Percentiles rank a stretch among this genome's conserved stretches.
phyloP scores from a whole-genome alignment of 305 asterid species.

The Solanum hybrid region DNA sequence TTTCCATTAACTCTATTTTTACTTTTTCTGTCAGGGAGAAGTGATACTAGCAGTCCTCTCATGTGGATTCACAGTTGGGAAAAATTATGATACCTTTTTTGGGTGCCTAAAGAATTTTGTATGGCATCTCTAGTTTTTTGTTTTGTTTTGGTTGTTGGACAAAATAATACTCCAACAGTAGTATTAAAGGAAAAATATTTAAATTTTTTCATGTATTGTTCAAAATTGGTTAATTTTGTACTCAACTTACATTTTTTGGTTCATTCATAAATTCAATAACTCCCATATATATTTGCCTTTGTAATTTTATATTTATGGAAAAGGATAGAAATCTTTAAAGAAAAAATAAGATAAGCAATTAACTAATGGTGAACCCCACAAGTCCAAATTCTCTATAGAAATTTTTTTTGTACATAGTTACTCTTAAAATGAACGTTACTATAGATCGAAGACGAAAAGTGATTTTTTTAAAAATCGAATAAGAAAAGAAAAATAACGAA shows the following conservation, averaged over 20 bases:
- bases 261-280: neutral
- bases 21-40: neutral
- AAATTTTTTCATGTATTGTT: neutral
- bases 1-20: neutral
- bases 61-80: neutral
- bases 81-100: neutral
- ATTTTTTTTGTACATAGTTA: neutral
- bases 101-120: neutral
- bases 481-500: neutral
- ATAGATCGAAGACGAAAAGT: neutral
- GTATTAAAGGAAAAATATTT: neutral
- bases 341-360: neutral
- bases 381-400: neutral
- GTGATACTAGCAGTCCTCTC: neutral
- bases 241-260: neutral
- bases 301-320: neutral
- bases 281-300: neutral
- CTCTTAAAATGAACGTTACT: neutral
- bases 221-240: neutral
- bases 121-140: neutral
- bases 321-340: neutral
- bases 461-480: neutral
- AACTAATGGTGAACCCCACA: neutral
- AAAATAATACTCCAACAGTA: too few species aligned
- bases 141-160: neutral